phyloP scores from a whole-genome alignment of 2,329 filamentous ascomycete genomes.

The Trichophyton schoenleinii region DNA sequence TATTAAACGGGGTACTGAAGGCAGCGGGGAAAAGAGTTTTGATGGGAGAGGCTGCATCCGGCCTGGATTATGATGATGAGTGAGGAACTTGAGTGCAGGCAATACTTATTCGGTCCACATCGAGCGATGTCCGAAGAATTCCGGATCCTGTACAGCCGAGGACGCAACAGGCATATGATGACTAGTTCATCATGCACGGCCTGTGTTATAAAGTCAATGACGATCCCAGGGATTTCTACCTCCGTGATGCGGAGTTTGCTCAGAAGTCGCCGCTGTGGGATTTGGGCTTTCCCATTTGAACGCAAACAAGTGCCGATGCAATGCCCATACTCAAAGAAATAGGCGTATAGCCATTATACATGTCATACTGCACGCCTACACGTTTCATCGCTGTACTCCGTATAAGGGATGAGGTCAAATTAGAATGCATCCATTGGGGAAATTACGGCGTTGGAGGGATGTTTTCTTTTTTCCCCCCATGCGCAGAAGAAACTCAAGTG shows the following conservation, averaged over 20 bases:
- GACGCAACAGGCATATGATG: neutral
- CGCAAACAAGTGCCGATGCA: neutral
- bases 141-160: neutral
- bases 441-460: neutral
- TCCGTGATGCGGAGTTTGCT: neutral
- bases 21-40: slow-evolving; percentile 20
- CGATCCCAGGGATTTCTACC: neutral
- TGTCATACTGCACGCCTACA: too few species aligned
- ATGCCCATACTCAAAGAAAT: too few species aligned
- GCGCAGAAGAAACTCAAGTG: neutral
- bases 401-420: neutral
- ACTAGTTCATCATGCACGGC: too few species aligned
- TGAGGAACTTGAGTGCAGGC: neutral
- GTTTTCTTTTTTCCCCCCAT: neutral
- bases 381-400: too few species aligned
- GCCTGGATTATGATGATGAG: neutral
- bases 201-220: neutral
- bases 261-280: neutral
- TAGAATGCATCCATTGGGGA: neutral
- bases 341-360: too few species aligned
- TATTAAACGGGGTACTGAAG: slow-evolving; percentile 69
- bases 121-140: neutral
- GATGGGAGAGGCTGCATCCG: slow-evolving; percentile 10
- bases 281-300: neutral
- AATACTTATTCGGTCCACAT: too few species aligned